Base-by-base conservation (phyloP, 2,329 filamentous ascomycete species). In the Ampelomyces quisqualis region DNA sequence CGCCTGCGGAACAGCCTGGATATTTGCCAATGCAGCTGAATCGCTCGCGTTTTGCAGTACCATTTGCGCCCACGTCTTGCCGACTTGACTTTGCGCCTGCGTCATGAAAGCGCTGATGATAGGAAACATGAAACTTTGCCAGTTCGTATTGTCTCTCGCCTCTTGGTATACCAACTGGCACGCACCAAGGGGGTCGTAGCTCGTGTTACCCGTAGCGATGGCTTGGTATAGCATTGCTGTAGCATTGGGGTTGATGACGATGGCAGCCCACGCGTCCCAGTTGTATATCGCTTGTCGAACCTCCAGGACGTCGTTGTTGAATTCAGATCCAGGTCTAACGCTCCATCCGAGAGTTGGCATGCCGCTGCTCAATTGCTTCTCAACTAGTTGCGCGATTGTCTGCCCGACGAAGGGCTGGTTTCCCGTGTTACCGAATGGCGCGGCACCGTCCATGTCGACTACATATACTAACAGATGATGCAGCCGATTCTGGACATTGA, bases 241-340 rank as follows among this genome's bases (percentile, higher is more conserved):
- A 0, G 82, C 81, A 50, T 85, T 84, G 1, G 80, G 60, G 45
- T 83, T 81, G 49, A 85, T 70, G 40, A 85, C 73, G 32, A 85
- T 73, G 0, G 82, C 81, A 0, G 77, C 80, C 72, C 77, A 85
- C 7, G 74, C 73, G 20, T 80, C 67, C 49, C 75, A 77, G 39
- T 84, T 70, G 57, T 82, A 84, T 1, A 85, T 71, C 3, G 73
- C 76, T 52, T 79, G 74, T 3, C 80, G 74, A 2, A 84, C 81
- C 11, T 70, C 68, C 22, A 76, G 66, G 0, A 79, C 77, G 40
- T 83, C 77, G 52, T 79, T 72, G 49, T 75, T 61, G 65, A 82
- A 85, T 3, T 75, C 66, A 2, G 72, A 68, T 0, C 78, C 69
- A 0, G 73, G 57, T 3, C 75, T 66, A 24, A 78, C 69, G 0